phyloP scores from a whole-genome alignment of 1,284 basidiomycete species.

The Sanghuangporus weigelae region DNA sequence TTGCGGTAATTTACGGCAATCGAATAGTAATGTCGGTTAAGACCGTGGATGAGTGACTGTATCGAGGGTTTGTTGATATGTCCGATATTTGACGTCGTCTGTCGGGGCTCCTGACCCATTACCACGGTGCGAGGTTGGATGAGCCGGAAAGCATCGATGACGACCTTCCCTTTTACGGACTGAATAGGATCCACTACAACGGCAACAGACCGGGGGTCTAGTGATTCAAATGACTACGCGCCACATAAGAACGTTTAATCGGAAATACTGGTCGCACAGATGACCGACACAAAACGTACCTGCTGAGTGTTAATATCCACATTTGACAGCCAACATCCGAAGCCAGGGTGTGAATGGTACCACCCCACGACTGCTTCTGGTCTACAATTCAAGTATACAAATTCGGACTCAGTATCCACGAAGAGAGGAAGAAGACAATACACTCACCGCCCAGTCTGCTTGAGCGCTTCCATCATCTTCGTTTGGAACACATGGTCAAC shows the following conservation, averaged over 20 bases:
- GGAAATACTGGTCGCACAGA: slow-evolving; percentile 17
- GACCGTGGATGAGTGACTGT: slow-evolving; percentile 91
- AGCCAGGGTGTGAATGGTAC: slow-evolving; percentile 99
- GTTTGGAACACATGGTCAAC: slow-evolving; percentile 99
- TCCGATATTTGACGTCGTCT: slow-evolving; percentile 98
- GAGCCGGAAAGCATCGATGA: slow-evolving; percentile 98
- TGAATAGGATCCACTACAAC: slow-evolving; percentile 99
- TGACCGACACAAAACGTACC: slow-evolving; percentile 38
- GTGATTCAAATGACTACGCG: slow-evolving; percentile 89
- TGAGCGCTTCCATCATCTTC: slow-evolving; percentile 99
- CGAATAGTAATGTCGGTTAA: slow-evolving; percentile 96
- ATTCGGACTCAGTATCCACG: background rate
- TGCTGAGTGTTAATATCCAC: slow-evolving; percentile 99
- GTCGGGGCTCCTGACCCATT: slow-evolving; percentile 90
- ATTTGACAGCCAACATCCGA: slow-evolving; percentile 98
- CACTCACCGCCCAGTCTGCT: slow-evolving; percentile 92
- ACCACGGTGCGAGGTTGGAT: slow-evolving; percentile 87
- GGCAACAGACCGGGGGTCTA: slow-evolving; percentile 92
- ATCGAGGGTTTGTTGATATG: slow-evolving; percentile 99
- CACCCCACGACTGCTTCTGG: slow-evolving; percentile 99
- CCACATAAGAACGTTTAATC: slow-evolving; percentile 8
- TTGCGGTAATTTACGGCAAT: slow-evolving; percentile 96
- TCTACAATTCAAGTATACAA: slow-evolving; percentile 36
- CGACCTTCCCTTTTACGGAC: slow-evolving; percentile 97
- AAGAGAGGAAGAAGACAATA: slow-evolving; percentile 5